These are phyloP conservation scores for Cicer yamashitae DNA, from an alignment of 306 rosid genomes.

Conservation along the genomic window DNA sequence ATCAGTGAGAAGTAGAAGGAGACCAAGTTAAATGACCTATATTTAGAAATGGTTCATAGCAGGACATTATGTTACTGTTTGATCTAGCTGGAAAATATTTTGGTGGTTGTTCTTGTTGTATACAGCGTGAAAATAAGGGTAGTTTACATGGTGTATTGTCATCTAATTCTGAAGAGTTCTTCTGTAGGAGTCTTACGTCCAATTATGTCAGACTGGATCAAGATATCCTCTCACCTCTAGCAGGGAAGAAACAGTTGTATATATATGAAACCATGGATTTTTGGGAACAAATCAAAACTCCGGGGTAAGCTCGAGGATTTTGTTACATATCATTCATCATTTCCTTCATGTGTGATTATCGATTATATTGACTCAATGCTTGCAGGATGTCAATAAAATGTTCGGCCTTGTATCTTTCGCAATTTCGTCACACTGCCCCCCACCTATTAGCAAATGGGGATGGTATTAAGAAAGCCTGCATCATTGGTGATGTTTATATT, in stretches of 20 bases:
- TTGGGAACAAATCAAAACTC: constrained; percentile 99
- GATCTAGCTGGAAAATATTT: constrained; percentile 2
- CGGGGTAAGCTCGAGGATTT: constrained; percentile 62
- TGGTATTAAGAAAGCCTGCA: constrained; percentile 67
- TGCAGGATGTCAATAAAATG: constrained; percentile 96
- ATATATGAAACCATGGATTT: constrained; percentile 84
- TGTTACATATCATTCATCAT: constrained; percentile 27
- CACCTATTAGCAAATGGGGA: constrained; percentile 76
- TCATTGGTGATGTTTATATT: constrained; percentile 84
- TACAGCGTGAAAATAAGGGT: constrained; percentile 26
- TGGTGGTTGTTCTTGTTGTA: background rate
- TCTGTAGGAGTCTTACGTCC: constrained; percentile 67
- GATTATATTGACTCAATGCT: constrained; percentile 36
- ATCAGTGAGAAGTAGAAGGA: background rate
- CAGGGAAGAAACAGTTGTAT: constrained; percentile 90
- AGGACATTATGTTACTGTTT: background rate
- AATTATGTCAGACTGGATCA: constrained; percentile 93
- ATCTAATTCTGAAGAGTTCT: constrained; percentile 46
- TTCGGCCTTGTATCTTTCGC: constrained; percentile 84
- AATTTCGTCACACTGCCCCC: constrained; percentile 75
- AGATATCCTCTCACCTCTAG: constrained; percentile 95
- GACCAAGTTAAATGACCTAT: background rate
- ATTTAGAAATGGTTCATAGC: background rate
- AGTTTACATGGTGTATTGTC: constrained; percentile 9
- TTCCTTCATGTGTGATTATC: constrained; percentile 9